These are phyloP conservation scores for Crithidia expoeki DNA, from an alignment of 208 protist genomes.

Conservation along the genomic window DNA sequence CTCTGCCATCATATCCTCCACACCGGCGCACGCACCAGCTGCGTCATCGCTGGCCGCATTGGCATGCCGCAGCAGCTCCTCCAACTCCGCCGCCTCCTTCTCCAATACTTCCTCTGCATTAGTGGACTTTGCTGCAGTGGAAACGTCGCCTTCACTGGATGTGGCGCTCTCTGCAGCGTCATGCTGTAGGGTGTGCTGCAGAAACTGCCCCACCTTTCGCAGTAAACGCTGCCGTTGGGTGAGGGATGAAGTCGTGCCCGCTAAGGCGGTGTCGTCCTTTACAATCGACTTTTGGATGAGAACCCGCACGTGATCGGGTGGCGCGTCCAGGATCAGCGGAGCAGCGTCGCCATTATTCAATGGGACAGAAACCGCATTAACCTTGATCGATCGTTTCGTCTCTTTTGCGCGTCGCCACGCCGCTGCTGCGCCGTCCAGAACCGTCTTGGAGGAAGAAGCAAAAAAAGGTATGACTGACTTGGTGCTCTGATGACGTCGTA, in stretches of 20 bases:
- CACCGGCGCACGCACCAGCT: not conserved
- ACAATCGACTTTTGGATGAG: slow-evolving; percentile 31
- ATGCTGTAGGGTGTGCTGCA: slow-evolving; percentile 25
- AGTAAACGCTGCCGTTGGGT: slow-evolving; percentile 15
- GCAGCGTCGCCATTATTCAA: not conserved
- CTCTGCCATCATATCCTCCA: slow-evolving; percentile 27
- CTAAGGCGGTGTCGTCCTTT: not conserved
- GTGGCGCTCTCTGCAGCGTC: not conserved
- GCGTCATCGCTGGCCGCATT: slow-evolving; percentile 12
- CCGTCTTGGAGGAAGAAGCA: not conserved
- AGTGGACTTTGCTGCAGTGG: not conserved
- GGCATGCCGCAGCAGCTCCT: slow-evolving; percentile 20
- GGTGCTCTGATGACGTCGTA: slow-evolving; percentile 12
- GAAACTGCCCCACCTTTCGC: slow-evolving; percentile 25
- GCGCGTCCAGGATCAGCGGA: slow-evolving; percentile 20
- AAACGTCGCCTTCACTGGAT: not conserved
- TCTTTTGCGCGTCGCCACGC: slow-evolving; percentile 11
- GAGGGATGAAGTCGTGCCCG: not conserved
- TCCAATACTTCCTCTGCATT: slow-evolving; percentile 2
- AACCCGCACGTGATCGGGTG: slow-evolving; percentile 29
- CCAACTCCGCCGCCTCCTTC: slow-evolving; percentile 31
- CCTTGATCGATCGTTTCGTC: not conserved
- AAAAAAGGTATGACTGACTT: not conserved
- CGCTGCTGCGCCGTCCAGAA: not conserved
- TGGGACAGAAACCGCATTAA: too few species aligned